Base-by-base conservation (phyloP, 1,139 yeast genomes). In the Ogataea hybrid region DNA sequence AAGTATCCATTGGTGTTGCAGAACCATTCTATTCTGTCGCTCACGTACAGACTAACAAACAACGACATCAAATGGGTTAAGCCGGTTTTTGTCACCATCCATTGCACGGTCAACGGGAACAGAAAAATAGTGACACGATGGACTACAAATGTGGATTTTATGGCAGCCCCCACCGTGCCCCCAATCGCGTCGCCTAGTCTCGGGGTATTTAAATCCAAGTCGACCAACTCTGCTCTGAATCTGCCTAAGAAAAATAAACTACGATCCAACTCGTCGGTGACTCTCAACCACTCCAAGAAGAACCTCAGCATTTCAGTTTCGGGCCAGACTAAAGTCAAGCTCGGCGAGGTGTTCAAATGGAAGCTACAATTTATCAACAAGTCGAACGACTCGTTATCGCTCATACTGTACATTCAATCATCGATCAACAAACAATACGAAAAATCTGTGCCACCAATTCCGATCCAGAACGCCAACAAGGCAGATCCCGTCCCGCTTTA, bases 331-430 rank as follows among this genome's bases (percentile, higher is more conserved):
- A 51, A 73, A 32, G 78, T 83, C 6, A 68, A 71, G 48, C 62
- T 82, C 11, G 94, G 94, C 2, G 75, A 79, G 41, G 68, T 72
- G 5, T 76, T 77, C 51, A 71, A 69, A 41, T 81, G 92, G 86
- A 74, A 72, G 42, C 70, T 85, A 5, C 86, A 81, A 56, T 81
- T 85, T 1, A 73, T 84, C 42, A 86, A 85, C 63, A 72, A 72
- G 46, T 57, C 62, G 4, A 69, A 81, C 22, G 53, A 70, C 46
- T 62, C 70, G 51, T 62, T 80, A 61, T 67, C 74, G 53, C 52
- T 81, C n/a, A 52, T 61, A 2, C 44, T 61, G 9, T 59, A 53
- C 40, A 53, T 61, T 25, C 64, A 61, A 39, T 57, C 62, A 10
- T 56, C 64, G 6, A 54, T 57, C 6, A 51, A 49, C 27, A 59